Conservation (phyloP, 208 protist species). For the Porcisia hertigi region DNA sequence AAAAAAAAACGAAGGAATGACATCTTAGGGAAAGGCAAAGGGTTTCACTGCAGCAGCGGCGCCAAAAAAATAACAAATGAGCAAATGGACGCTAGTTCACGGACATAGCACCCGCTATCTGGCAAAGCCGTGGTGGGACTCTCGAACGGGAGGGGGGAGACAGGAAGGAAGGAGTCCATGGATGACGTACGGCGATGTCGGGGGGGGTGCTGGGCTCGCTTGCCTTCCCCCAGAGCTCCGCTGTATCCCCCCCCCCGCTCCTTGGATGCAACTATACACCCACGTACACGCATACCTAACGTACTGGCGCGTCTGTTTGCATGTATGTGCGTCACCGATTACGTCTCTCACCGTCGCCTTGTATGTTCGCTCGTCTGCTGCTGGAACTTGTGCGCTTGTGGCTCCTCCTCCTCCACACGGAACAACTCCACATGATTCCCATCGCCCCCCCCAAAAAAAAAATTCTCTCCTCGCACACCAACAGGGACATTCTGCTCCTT, state of each 20-base stretch:
- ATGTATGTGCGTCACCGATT: not conserved
- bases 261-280: not conserved
- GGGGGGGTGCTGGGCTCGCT: not conserved
- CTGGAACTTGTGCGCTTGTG: not conserved
- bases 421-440: not conserved
- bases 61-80: not conserved
- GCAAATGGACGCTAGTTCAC: not conserved
- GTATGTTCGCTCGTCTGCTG: not conserved
- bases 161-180: not conserved
- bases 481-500: not conserved
- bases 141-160: not conserved
- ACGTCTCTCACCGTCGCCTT: not conserved
- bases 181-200: not conserved
- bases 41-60: not conserved
- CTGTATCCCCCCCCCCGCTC: not conserved
- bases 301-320: not conserved
- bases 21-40: not conserved
- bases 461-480: not conserved
- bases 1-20: not conserved
- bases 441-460: not conserved
- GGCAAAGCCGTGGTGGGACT: not conserved
- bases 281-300: not conserved
- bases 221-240: not conserved
- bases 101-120: not conserved
- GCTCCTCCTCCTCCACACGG: not conserved